Evolutionary conservation across 2,329 filamentous ascomycete species (phyloP), one percentile per base, ranked within the genome.

Genomic region (Fusarium buharicum): DNA sequence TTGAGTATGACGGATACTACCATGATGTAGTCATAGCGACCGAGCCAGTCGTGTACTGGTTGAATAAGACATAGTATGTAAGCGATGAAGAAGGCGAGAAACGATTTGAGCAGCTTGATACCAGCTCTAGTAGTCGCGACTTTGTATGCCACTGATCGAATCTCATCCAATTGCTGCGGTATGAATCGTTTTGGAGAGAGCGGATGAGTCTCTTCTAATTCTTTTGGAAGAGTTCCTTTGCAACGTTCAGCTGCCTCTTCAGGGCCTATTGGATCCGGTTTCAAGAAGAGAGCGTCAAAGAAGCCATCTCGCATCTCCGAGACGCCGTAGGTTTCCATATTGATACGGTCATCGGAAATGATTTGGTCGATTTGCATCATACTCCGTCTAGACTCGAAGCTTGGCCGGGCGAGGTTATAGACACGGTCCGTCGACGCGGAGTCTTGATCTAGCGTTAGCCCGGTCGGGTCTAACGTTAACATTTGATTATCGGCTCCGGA

Each of bases 1-100:
- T 86, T 87, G 39, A 87, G 65, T 17, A 86, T 79, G n/a, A 81
- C 76, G 3, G 84, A 86, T 43, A 87, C 71, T 4, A 78, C 80
- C 76, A 85, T 82, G 56, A 87, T 79, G 63, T 86, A 86, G 60
- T 77, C 77, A 63, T 85, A 83, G 14, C 73, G 76, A 2, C 85
- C 85, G 4, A 87, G 74, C 78, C 79, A 84, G n/a, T 70, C 53
- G n/a, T 76, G 75, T 5, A 81, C 75, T 4, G 66, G 66, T 2
- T 82, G 82, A 6, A 86, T 70, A 3, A 87, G 78, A 61, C 84
- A 87, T 16, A 86, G 68, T 2, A 83, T 70, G 66, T 86, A 87
- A 3, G 84, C 79, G 41, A 82, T 74, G 61, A 85, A 84, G 70
- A 84, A 85, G n/a, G 78, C 83, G n/a, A 82, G 65, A 60, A 84